A percentile compares a stretch with the other conserved stretches of the same genome.
Evolutionary conservation across 129 eudicot species (phyloP).

Genomic region (Erigeron canadensis): DNA sequence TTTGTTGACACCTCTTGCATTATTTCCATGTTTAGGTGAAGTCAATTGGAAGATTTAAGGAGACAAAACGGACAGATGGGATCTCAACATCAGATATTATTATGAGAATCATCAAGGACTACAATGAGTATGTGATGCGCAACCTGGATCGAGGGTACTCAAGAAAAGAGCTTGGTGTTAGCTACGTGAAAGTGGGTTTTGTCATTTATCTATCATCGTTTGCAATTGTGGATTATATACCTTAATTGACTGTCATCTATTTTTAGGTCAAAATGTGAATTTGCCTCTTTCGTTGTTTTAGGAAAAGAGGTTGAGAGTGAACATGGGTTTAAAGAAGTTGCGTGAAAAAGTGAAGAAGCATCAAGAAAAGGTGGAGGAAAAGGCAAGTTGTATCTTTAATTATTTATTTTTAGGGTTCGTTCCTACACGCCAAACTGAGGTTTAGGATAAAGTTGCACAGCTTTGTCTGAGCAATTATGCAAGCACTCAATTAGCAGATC

Average conservation of each 20-base stretch:
- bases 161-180: conserved; percentile 94
- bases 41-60: conserved; percentile 83
- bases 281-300: conserved; percentile 29
- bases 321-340: conserved; percentile 74
- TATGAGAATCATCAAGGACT: conserved; percentile 95
- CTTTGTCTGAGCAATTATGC: too few species aligned
- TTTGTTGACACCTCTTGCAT: conserved; percentile 9
- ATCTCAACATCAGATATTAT: conserved; percentile 94
- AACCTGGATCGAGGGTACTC: conserved; percentile 98
- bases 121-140: conserved; percentile 94
- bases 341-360: conserved; percentile 91
- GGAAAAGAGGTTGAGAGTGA: conserved; percentile 94
- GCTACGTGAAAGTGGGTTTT: conserved; percentile 82
- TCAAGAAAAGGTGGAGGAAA: conserved; percentile 90
- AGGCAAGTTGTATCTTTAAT: conserved; percentile 35
- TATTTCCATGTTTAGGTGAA: conserved; percentile 55
- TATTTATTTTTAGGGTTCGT: too few species aligned
- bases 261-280: conserved; percentile 10
- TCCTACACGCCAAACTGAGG: too few species aligned
- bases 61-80: conserved; percentile 94
- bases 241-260: background rate
- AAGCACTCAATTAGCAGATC: too few species aligned
- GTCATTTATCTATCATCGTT: background rate
- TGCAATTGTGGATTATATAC: conserved; percentile 10
- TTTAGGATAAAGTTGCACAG: too few species aligned